phyloP scores from a whole-genome alignment of 805 yeast genomes.

The Phaffomyces opuntiae region DNA sequence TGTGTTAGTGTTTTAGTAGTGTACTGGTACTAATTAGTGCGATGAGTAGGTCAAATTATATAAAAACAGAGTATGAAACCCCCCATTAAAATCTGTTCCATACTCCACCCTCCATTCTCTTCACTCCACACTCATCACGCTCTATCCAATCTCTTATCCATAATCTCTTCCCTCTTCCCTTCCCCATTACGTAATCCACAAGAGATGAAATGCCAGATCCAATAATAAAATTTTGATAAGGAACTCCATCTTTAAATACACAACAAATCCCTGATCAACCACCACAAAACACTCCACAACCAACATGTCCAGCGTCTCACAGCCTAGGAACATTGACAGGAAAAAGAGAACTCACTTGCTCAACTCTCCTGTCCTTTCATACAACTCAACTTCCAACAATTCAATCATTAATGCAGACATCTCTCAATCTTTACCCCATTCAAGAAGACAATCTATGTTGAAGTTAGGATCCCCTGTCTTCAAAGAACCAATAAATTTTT shows the following conservation, averaged over 20 bases:
- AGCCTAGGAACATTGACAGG: background rate
- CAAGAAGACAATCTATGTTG: constrained; percentile 9
- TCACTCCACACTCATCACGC: too few relatives aligned
- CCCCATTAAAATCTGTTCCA: too few relatives aligned
- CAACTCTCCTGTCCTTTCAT: too few relatives aligned
- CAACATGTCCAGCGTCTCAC: background rate
- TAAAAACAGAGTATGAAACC: too few relatives aligned
- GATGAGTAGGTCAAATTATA: too few relatives aligned
- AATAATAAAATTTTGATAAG: too few relatives aligned
- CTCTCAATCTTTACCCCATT: background rate
- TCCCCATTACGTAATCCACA: background rate
- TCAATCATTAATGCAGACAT: background rate
- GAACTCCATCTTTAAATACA: background rate
- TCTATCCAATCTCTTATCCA: too few relatives aligned
- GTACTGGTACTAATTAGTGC: too few relatives aligned
- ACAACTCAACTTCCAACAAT: too few relatives aligned
- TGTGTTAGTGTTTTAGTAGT: too few relatives aligned
- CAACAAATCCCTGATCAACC: background rate
- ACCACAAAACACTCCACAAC: background rate
- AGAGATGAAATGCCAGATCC: too few relatives aligned
- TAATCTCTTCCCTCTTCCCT: background rate
- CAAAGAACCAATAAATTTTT: background rate
- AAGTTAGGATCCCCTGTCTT: constrained; percentile 6
- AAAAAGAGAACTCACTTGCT: background rate
- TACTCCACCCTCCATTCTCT: too few relatives aligned